Base-by-base conservation (phyloP, 2,329 filamentous ascomycete species). In the Penicillium sp. region DNA sequence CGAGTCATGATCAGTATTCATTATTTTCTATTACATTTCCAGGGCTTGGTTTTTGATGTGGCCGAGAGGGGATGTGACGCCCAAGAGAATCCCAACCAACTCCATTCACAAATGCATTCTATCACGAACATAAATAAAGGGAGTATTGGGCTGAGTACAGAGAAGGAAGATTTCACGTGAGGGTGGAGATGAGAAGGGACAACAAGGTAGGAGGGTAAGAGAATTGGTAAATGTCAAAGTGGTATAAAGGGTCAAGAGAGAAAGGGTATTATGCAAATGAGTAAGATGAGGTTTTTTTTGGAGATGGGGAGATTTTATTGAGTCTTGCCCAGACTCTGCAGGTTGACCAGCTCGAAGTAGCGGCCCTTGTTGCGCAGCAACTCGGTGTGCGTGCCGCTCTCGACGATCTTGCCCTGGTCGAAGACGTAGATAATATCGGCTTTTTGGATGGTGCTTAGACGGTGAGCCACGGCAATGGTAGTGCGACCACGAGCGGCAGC, bases 361-460 rank as follows among this genome's bases (percentile, higher is more conserved):
- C 84, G 75, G 3, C 86, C 85, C 48, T 81, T 80, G 60, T 74
- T 76, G 51, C 73, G 76, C 77, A 86, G 81, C 55, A 91, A 62
- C 59, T 88, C 85, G 0, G 70, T 57, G 60, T 97, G 91, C 7
- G 81, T 88, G 4, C 91, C 91, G 52, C 79, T 78, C 71, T 97
- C 91, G 1, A 94, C 86, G 29, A 97, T 80, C 44, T 80, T 78
- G 6, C 91, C 93, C 56, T 87, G 83, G 64, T 96, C 90, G 62
- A 97, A 93, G n/a, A 97, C 91, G 51, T 94, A 96, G 55, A 97
- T 97, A 33, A 91, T 72, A 60, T 97, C 91, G 0, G 91, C 91
- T 62, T 93, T 90, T 62, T 95, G 89, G 45, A 97, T 96, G 0
- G 93, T 96, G 58, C 83, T 88, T 4, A 98, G 72, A 16, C 93